Base-by-base conservation (phyloP, 495 filamentous ascomycete species). In the Xylaria scruposa region DNA sequence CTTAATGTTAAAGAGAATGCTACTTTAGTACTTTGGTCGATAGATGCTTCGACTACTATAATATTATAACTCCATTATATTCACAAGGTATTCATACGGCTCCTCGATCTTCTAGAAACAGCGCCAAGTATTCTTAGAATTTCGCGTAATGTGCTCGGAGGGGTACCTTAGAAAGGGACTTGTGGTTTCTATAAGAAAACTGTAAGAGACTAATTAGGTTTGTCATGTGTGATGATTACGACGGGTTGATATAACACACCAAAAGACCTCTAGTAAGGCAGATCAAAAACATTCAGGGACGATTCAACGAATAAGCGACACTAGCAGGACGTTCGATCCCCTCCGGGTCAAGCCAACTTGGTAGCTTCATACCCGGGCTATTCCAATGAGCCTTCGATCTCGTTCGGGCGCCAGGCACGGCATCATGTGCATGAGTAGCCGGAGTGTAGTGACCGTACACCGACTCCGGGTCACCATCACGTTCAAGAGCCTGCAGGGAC, bases 251-350 rank as follows among this genome's bases (percentile, higher is more conserved):
- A 13, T 24, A 42, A 24, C 60, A 24, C 36, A 42, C 38, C 38
- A 19, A 62, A 62, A 15, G 12, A 9, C 4, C n/a, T 44, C n/a
- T 15, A 36, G 33, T 10, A 24, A 26, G 29, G 12, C 17, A 15
- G 49, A 12, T 31, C 4, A 58, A 21, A n/a, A 24, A 26, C 31
- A 33, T 46, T 47, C 42, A 69, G 24, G 36, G 38, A 7, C 67
- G 67, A 4, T 69, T 42, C 29, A 54, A 40, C 6, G 44, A 5
- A 33, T 53, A 60, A n/a, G 58, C 68, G 8, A 53, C 58, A 36
- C 33, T 69, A 40, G 67, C 42, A 46, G 67, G 67, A 24, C 67
- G 26, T 38, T 69, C 56, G 7, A 69, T 47, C 15, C 61, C 67
- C 17, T 69, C 67, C 12, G 29, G 9, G 21, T 61, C 67, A 61